A percentile compares a stretch with the other conserved stretches of the same genome.
Evolutionary conservation across 768 basidiomycete genomes (phyloP).

Genomic region (Tulasnella sp.): DNA sequence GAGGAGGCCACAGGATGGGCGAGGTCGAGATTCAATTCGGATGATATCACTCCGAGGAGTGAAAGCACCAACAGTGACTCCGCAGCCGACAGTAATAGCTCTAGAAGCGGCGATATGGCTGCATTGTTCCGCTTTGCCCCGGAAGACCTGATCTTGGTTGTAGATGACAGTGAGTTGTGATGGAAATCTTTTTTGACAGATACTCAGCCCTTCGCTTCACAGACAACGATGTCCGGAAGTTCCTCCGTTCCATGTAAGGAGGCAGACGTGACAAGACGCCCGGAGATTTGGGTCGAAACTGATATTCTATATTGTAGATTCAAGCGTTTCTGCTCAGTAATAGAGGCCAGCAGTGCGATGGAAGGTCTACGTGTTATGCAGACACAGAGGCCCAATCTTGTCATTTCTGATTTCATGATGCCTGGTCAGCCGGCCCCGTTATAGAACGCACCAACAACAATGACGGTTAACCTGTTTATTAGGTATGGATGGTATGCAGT

Average conservation of each 20-base stretch:
- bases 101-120: conserved; percentile 25
- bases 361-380: conserved; percentile 23
- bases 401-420: conserved; percentile 30
- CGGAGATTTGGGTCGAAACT: background rate
- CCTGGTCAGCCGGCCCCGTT: conserved; percentile 27
- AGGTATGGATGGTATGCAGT: conserved; percentile 28
- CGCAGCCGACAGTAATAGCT: conserved; percentile 21
- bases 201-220: background rate
- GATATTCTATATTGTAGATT: conserved; percentile 24
- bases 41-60: background rate
- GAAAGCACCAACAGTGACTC: conserved; percentile 18
- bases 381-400: conserved; percentile 23
- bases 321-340: conserved; percentile 26
- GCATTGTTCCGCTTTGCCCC: conserved; percentile 28
- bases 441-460: background rate
- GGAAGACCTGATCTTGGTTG: conserved; percentile 27
- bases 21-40: background rate
- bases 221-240: conserved; percentile 27
- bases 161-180: conserved; percentile 19
- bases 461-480: background rate
- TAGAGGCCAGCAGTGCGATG: conserved; percentile 27
- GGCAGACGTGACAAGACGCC: too few relatives aligned
- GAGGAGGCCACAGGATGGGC: conserved; percentile 32
- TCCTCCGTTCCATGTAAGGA: conserved; percentile 25
- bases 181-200: background rate